phyloP scores from a whole-genome alignment of 2,329 filamentous ascomycete genomes.

The Chalara sp. region DNA sequence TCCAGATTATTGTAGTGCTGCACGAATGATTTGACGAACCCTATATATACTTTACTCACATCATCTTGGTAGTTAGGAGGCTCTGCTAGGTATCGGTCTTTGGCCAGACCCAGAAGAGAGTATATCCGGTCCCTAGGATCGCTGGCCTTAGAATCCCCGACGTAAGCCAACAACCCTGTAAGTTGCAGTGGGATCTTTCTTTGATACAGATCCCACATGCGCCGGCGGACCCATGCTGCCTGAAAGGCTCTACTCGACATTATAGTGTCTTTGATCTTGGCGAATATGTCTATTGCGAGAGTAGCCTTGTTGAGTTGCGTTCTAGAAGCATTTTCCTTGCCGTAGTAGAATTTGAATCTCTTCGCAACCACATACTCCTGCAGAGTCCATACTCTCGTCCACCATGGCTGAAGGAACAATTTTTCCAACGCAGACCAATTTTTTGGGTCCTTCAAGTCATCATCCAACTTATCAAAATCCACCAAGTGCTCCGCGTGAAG shows the following conservation, averaged over 20 bases:
- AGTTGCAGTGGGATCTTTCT: background rate
- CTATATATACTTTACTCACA: slow-evolving; percentile 3
- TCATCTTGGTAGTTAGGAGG: slow-evolving; percentile 6
- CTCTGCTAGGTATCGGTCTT: slow-evolving; percentile 2
- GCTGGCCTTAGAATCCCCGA: slow-evolving; percentile 5
- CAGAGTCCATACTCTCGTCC: slow-evolving; percentile 11
- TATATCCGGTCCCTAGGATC: slow-evolving; percentile 14
- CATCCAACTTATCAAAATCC: background rate
- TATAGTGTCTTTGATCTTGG: slow-evolving; percentile 6
- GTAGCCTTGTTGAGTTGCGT: background rate
- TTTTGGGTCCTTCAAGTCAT: slow-evolving; percentile 1
- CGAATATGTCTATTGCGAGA: background rate
- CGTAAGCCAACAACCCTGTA: slow-evolving; percentile 4
- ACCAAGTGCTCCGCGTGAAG: background rate
- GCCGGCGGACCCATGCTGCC: slow-evolving; percentile 5
- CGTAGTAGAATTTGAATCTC: slow-evolving; percentile 6
- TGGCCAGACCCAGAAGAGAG: slow-evolving; percentile 9
- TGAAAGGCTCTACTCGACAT: slow-evolving; percentile 5
- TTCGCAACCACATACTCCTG: slow-evolving; percentile 7
- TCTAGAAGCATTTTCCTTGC: background rate
- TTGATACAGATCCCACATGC: slow-evolving; percentile 4
- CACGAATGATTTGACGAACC: slow-evolving; percentile 5
- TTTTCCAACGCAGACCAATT: slow-evolving; percentile 5
- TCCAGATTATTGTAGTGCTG: slow-evolving; percentile 5
- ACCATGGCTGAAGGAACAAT: slow-evolving; percentile 4